Evolutionary conservation across 106 monocot genomes (phyloP).

Genomic region (Triglochin maritima): DNA sequence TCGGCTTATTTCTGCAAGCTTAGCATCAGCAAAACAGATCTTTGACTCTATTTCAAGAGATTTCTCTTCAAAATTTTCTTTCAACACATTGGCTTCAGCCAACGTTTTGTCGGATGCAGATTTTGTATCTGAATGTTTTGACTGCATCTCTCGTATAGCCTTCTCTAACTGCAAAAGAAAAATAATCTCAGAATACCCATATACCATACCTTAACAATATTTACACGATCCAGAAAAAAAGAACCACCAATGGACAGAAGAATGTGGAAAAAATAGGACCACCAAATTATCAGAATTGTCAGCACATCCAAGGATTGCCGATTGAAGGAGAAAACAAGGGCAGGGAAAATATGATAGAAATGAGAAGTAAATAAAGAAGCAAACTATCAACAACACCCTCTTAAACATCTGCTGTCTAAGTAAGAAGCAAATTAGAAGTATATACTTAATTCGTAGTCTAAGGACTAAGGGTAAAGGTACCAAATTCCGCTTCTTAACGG

Average conservation of each 20-base stretch:
- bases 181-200: background rate
- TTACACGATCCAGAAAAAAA: background rate
- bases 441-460: too few species aligned
- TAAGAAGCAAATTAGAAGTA: too few species aligned
- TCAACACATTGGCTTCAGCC: slow-evolving; percentile 60
- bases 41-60: slow-evolving; percentile 57
- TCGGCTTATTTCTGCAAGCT: slow-evolving; percentile 80
- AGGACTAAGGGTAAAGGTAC: too few species aligned
- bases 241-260: background rate
- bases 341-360: too few species aligned
- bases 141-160: slow-evolving; percentile 65
- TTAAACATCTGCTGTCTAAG: too few species aligned
- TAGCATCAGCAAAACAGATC: slow-evolving; percentile 67
- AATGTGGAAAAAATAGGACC: background rate
- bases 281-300: too few species aligned
- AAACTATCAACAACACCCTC: too few species aligned
- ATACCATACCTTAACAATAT: background rate
- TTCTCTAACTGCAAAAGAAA: slow-evolving; percentile 62
- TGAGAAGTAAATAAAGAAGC: too few species aligned
- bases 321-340: too few species aligned
- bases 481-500: too few species aligned
- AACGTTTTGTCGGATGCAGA: slow-evolving; percentile 69
- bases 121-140: slow-evolving; percentile 63
- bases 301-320: too few species aligned
- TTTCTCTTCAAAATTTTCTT: slow-evolving; percentile 64